phyloP scores from a whole-genome alignment of 1,139 yeast genomes.

The Taphrina pruni region DNA sequence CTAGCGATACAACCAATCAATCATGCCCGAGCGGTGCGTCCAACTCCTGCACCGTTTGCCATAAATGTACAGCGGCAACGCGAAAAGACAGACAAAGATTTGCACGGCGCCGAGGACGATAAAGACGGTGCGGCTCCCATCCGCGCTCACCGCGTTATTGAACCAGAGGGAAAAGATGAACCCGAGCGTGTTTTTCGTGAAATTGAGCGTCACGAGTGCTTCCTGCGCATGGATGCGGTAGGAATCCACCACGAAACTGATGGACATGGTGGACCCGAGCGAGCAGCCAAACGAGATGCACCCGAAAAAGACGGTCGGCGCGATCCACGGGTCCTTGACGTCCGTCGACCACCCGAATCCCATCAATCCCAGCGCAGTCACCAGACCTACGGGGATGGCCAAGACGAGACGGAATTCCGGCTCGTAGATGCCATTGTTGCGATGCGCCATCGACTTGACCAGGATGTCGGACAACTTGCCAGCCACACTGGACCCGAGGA shows the following conservation, averaged over 20 bases:
- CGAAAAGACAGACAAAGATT: constrained; percentile 58
- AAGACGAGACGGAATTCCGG: constrained; percentile 66
- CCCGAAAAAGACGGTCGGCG: constrained; percentile 64
- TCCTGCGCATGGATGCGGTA: constrained; percentile 65
- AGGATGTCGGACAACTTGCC: constrained; percentile 61
- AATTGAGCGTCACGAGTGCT: constrained; percentile 63
- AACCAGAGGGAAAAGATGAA: constrained; percentile 65
- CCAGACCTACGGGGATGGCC: constrained; percentile 59
- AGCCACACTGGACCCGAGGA: constrained; percentile 62
- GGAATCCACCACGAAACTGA: constrained; percentile 65
- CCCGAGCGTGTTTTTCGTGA: constrained; percentile 61
- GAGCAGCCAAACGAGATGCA: constrained; percentile 65
- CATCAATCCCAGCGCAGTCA: constrained; percentile 62
- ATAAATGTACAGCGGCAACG: constrained; percentile 62
- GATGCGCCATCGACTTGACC: constrained; percentile 51
- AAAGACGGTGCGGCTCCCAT: constrained; percentile 60
- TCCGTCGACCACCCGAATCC: constrained; percentile 69
- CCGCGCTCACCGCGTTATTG: constrained; percentile 55
- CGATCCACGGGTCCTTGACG: constrained; percentile 62
- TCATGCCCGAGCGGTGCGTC: constrained; percentile 46
- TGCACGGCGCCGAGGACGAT: constrained; percentile 63
- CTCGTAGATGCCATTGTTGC: constrained; percentile 64
- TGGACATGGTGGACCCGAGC: constrained; percentile 66
- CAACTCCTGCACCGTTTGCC: constrained; percentile 58
- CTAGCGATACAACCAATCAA: constrained; percentile 50